These are phyloP conservation scores for Astragalus membranaceus DNA, from an alignment of 306 rosid species.

Conservation along the genomic window DNA sequence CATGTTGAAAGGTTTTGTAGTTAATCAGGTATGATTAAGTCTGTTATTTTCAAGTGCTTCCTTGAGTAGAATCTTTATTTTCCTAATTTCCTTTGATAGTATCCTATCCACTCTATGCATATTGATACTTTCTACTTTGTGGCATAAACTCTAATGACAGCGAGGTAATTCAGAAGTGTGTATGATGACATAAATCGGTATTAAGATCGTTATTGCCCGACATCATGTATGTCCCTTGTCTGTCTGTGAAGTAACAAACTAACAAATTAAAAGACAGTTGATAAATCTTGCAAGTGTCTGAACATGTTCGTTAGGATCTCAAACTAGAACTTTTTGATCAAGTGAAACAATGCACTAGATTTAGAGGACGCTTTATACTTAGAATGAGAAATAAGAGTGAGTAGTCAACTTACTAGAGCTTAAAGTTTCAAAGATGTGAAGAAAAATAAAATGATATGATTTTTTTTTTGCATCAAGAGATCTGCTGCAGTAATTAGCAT, in stretches of 20 bases:
- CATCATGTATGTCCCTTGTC: background rate
- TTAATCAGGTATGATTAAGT: constrained; percentile 62
- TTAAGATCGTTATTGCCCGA: background rate
- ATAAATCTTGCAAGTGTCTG: background rate
- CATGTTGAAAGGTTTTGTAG: constrained; percentile 91
- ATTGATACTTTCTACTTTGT: background rate
- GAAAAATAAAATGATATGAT: background rate
- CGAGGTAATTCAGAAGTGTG: background rate
- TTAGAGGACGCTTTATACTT: background rate
- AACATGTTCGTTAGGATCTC: background rate
- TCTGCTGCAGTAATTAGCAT: background rate
- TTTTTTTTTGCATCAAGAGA: background rate
- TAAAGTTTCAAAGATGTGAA: background rate
- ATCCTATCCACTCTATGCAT: background rate
- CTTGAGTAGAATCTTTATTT: background rate
- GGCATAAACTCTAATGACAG: background rate
- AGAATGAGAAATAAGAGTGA: background rate
- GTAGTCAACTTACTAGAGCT: background rate
- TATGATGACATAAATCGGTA: background rate
- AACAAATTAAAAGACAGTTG: background rate
- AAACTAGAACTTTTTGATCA: background rate
- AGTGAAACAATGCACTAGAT: background rate
- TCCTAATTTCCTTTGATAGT: constrained; percentile 4
- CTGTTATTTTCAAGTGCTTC: background rate
- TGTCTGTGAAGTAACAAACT: background rate